Base-by-base conservation (phyloP, 257 asterid genomes). In the Nicotiana noctiflora region DNA sequence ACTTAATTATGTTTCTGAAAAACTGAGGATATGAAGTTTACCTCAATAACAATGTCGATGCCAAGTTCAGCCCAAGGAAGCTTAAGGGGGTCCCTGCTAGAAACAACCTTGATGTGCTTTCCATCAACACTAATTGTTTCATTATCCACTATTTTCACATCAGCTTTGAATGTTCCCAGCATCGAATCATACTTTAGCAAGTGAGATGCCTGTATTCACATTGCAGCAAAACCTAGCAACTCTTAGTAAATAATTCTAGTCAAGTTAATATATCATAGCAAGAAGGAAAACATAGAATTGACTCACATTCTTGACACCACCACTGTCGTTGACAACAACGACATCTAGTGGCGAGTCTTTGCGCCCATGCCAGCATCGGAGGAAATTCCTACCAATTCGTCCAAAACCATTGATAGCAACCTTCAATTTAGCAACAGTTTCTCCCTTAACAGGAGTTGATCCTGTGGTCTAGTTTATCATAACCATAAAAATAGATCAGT, bases 61-160 rank as follows among this genome's bases (percentile, higher is more conserved):
- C 97, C 98, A 8, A 95, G 88, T 52, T 95, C 98, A 17, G 98
- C 94, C 98, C 98, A 95, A 2, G 98, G 98, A 80, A 93, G 97
- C 83, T 93, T 86, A 79, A 95, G 94, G 76, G 98, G 98, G 82
- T 95, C 98, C 83, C 97, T 81, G 85, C 18, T 90, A 14, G 98
- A 92, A 80, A 95, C 98, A 55, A 93, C 98, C 90, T 92, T 87
- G 40, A 95, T 84, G 80, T 4, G 86, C 91, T 95, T 95, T 79
- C 97, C 98, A 56, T 93, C 98, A 37, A 95, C 98, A 84, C 94
- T 88, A 75, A 95, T 92, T 65, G 98, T 95, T 84, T 92, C 91
- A 5, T 88, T 89, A 81, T 95, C 95, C 10, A 91, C 97, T 66
- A 88, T 81, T 85, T 95, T 93, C 55, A 95, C 98, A 0, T 89